phyloP scores from a whole-genome alignment of 306 rosid genomes.

The Echinosophora koreensis region DNA sequence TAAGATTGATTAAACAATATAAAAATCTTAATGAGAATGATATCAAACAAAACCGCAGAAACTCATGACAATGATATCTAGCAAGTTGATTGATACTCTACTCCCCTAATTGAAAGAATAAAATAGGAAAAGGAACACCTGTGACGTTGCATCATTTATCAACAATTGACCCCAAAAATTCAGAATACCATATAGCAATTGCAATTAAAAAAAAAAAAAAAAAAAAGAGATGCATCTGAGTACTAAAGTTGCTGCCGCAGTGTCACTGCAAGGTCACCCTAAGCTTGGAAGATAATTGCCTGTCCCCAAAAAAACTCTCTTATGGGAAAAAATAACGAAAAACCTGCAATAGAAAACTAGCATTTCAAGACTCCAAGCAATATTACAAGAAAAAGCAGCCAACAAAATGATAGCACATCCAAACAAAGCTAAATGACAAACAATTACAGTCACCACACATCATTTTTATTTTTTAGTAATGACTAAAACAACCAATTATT shows the following conservation, averaged over 20 bases:
- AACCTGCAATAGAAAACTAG: constrained; percentile 31
- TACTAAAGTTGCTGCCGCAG: constrained; percentile 18
- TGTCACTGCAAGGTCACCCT: neutral
- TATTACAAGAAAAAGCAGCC: neutral
- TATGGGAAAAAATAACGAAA: neutral
- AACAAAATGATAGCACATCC: constrained; percentile 11
- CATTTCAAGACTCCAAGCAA: constrained; percentile 31
- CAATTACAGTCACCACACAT: neutral
- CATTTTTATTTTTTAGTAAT: neutral
- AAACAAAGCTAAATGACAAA: neutral
- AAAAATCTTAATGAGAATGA: neutral
- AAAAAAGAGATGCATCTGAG: neutral
- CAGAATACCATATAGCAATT: neutral
- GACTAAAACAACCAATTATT: neutral
- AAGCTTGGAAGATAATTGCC: constrained; percentile 7
- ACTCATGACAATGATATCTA: neutral
- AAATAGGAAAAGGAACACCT: neutral
- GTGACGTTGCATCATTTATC: neutral
- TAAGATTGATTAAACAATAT: no score
- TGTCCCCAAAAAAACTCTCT: constrained; percentile 10
- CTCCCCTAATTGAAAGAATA: neutral
- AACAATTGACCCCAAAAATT: neutral
- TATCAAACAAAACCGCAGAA: no score
- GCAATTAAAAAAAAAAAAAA: neutral
- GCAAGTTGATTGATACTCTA: neutral